Evolutionary conservation across 2,329 filamentous ascomycete species (phyloP).

Genomic region (Penicillium sp.): DNA sequence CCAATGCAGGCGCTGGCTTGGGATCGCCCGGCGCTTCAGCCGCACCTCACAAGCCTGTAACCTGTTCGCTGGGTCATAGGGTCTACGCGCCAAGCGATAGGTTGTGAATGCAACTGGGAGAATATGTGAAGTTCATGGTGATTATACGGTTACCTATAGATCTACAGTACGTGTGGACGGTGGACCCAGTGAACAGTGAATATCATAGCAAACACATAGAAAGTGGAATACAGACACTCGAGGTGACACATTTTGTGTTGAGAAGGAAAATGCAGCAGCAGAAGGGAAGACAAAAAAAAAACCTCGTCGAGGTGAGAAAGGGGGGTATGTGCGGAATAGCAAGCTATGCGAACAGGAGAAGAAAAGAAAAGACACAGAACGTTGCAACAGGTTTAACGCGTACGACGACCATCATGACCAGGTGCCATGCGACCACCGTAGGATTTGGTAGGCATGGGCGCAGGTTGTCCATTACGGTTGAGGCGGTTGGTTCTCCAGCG

Average conservation of each 20-base stretch:
- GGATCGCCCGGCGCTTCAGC: slow-evolving; percentile 9
- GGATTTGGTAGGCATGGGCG: slow-evolving; percentile 18
- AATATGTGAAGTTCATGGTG: neutral
- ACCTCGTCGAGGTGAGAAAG: slow-evolving; percentile 13
- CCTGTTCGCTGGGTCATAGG: neutral
- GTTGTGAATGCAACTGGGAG: neutral
- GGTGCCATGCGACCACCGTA: slow-evolving; percentile 34
- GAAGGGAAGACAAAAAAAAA: slow-evolving; percentile 5
- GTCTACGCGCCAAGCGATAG: slow-evolving; percentile 1
- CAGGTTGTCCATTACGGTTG: slow-evolving; percentile 33
- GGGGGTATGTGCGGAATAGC: slow-evolving; percentile 28
- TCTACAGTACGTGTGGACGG: neutral
- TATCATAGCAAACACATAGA: slow-evolving; percentile 1
- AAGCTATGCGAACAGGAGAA: slow-evolving; percentile 25
- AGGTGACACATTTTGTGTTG: slow-evolving; percentile 9
- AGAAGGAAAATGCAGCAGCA: slow-evolving; percentile 12
- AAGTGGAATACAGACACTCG: slow-evolving; percentile 7
- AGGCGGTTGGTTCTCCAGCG: slow-evolving; percentile 73
- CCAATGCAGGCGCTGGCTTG: neutral
- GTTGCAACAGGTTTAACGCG: slow-evolving; percentile 15
- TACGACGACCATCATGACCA: slow-evolving; percentile 24
- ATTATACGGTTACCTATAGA: neutral
- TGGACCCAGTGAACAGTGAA: slow-evolving; percentile 1
- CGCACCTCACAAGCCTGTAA: neutral
- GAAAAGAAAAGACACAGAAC: slow-evolving; percentile 1